A percentile compares a stretch with the other conserved stretches of the same genome.
Evolutionary conservation across 2,329 filamentous ascomycete genomes (phyloP).

Genomic region (Alternaria sp.): DNA sequence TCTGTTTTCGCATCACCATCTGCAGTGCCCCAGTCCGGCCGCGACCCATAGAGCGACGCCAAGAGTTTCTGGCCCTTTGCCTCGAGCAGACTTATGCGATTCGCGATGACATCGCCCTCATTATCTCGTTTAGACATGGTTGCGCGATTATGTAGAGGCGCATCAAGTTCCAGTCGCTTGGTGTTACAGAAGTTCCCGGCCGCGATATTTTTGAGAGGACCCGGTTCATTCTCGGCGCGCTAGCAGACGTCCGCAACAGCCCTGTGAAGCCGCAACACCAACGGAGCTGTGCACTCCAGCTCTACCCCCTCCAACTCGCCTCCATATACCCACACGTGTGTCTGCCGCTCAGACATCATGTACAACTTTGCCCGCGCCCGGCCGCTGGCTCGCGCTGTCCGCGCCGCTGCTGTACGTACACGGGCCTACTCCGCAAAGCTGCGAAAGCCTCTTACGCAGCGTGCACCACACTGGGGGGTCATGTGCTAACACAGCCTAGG

Average conservation of each 20-base stretch:
- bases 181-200: constrained; percentile 26
- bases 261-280: constrained; percentile 29
- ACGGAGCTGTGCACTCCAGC: constrained; percentile 22
- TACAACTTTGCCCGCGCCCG: constrained; percentile 81
- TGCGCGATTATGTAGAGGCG: constrained; percentile 9
- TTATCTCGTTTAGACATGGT: constrained; percentile 43
- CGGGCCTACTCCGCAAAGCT: constrained; percentile 15
- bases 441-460: constrained; percentile 41
- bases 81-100: constrained; percentile 60
- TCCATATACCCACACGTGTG: constrained; percentile 26
- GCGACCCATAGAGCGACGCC: constrained; percentile 63
- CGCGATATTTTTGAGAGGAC: constrained; percentile 34
- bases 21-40: constrained; percentile 43
- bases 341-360: constrained; percentile 64
- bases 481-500: constrained; percentile 54
- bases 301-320: constrained; percentile 29
- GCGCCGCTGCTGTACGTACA: constrained; percentile 73
- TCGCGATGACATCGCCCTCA: constrained; percentile 62
- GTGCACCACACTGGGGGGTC: constrained; percentile 30
- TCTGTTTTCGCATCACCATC: constrained; percentile 48
- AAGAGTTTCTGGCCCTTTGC: constrained; percentile 62
- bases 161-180: constrained; percentile 15
- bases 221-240: constrained; percentile 40
- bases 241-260: constrained; percentile 42
- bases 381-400: constrained; percentile 79